Evolutionary conservation across 2,329 filamentous ascomycete species (phyloP), one percentile per base, ranked within the genome.

Genomic region (Penicillium freii): DNA sequence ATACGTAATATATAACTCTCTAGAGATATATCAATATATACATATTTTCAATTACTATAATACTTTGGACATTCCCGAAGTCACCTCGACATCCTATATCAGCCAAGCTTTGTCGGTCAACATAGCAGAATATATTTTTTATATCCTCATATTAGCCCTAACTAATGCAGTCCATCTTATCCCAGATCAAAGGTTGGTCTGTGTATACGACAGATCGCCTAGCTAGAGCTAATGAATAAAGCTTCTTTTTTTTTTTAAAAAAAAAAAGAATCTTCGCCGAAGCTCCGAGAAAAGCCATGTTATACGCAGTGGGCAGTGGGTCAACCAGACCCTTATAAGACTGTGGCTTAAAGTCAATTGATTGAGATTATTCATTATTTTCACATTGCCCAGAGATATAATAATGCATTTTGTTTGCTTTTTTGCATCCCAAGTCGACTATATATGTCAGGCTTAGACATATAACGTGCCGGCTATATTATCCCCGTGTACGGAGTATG

Each of bases 301-400:
- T 27, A 34, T 25, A 27, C 9, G 33, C 21, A 36, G 54, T 57
- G 54, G 54, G 33, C 21, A 36, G 54, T 57, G 54, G 54, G 54
- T 57, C 54, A 40, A n/a, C 23, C 15, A 54, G 29, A 50, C 52
- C 52, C 38, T 43, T 25, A 29, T 29, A 13, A 13, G 13, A 46
- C 51, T 23, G 52, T 51, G 52, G 45, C 45, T 55, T 7, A 36
- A 50, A 55, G 45, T 43, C 38, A 55, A 55, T 50, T 43, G 46
- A 34, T 51, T 13, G 45, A 52, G 33, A 38, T 23, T 34, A 13
- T n/a, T 38, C 33, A 47, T 15, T 10, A 13, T 46, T 38, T 27
- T 11, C 6, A 23, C 5, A 47, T 38, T n/a, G 8, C 8, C 13
- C 7, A 19, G 13, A 39, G 25, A 19, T 48, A 19, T 31, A 39